Evolutionary conservation across 2,329 filamentous ascomycete species (phyloP).

Genomic region (Blastomyces gilchristii): DNA sequence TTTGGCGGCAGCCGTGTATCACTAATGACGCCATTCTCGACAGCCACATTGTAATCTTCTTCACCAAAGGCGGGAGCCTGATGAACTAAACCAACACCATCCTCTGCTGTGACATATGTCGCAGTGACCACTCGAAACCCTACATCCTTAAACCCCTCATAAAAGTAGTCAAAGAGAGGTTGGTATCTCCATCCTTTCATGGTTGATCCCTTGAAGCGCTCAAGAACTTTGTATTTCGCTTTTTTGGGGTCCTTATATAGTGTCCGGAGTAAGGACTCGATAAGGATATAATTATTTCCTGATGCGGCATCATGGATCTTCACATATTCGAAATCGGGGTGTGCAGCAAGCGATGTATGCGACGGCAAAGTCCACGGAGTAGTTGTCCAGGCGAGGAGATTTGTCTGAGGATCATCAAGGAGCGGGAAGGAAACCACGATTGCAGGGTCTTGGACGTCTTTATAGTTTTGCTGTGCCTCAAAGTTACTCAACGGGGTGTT

Average conservation of each 20-base stretch:
- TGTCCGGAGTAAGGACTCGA: conserved; percentile 69
- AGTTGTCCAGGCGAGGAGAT: conserved; percentile 78
- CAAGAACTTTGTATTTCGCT: conserved; percentile 75
- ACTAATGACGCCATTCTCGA: conserved; percentile 65
- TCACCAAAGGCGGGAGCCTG: conserved; percentile 90
- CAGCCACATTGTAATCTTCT: conserved; percentile 81
- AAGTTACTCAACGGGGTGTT: conserved; percentile 88
- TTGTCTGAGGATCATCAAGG: conserved; percentile 62
- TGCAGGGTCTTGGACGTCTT: conserved; percentile 83
- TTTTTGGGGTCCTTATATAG: conserved; percentile 95
- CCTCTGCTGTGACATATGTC: conserved; percentile 76
- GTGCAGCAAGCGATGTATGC: conserved; percentile 63
- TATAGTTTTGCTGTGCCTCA: conserved; percentile 89
- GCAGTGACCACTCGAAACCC: conserved; percentile 77
- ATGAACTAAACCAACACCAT: conserved; percentile 89
- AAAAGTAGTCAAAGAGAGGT: conserved; percentile 82
- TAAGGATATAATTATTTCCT: conserved; percentile 72
- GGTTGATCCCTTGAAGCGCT: conserved; percentile 69
- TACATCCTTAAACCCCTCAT: conserved; percentile 74
- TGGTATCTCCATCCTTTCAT: conserved; percentile 85
- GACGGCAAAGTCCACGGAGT: conserved; percentile 81
- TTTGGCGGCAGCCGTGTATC: conserved; percentile 74
- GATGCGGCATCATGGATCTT: conserved; percentile 76
- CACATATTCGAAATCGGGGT: conserved; percentile 77
- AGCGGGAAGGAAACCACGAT: conserved; percentile 83